Evolutionary conservation across 2,329 filamentous ascomycete genomes (phyloP).

Genomic region (Penicillium sp.): DNA sequence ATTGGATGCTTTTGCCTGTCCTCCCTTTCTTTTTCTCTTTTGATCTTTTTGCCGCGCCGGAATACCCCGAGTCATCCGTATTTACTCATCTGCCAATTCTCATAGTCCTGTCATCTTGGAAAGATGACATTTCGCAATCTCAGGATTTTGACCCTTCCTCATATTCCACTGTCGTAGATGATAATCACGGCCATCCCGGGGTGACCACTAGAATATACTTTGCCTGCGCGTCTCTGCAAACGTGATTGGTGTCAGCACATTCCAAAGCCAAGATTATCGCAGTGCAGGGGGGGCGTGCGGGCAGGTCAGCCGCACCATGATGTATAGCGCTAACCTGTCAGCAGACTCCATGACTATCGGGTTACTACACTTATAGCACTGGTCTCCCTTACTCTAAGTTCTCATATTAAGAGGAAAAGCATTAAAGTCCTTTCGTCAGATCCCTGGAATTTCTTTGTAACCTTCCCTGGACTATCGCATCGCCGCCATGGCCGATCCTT

Average conservation of each 20-base stretch:
- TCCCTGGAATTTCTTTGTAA: background rate
- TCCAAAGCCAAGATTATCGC: slow-evolving; percentile 7
- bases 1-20: slow-evolving; percentile 14
- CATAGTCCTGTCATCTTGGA: slow-evolving; percentile 11
- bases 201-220: slow-evolving; percentile 4
- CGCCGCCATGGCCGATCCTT: slow-evolving; percentile 53
- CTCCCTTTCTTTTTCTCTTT: background rate
- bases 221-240: slow-evolving; percentile 1
- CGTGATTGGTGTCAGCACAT: slow-evolving; percentile 20
- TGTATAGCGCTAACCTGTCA: slow-evolving; percentile 20
- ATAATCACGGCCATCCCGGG: background rate
- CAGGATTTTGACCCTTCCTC: slow-evolving; percentile 9
- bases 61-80: slow-evolving; percentile 34
- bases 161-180: background rate
- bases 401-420: background rate
- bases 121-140: slow-evolving; percentile 19
- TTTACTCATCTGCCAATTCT: slow-evolving; percentile 12
- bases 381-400: background rate
- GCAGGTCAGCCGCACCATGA: slow-evolving; percentile 30
- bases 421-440: background rate
- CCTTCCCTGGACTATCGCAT: background rate
- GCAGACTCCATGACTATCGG: slow-evolving; percentile 7
- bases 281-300: slow-evolving; percentile 24
- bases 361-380: no score
- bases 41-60: slow-evolving; percentile 19